A percentile compares a stretch with the other conserved stretches of the same genome.
phyloP scores from a whole-genome alignment of 139 green algal species.

The Dunaliella sp. region DNA sequence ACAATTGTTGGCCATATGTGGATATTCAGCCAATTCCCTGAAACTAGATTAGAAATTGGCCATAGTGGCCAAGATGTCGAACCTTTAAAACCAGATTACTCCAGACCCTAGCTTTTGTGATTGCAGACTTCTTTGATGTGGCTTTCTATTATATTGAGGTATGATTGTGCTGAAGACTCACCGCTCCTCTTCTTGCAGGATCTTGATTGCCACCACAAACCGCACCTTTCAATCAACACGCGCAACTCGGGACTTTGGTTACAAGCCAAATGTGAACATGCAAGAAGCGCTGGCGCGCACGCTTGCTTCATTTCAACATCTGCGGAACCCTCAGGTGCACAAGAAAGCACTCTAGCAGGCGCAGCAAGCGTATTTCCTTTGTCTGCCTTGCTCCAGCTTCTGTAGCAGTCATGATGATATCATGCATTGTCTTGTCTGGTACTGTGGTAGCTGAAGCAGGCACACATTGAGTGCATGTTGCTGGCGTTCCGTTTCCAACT shows the following conservation, averaged over 20 bases:
- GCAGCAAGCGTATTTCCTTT: too few relatives aligned
- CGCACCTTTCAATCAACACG: slow-evolving; percentile 52
- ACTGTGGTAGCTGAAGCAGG: too few relatives aligned
- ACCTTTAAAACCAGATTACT: neutral
- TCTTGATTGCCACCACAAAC: slow-evolving; percentile 58
- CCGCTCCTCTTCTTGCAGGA: slow-evolving; percentile 45
- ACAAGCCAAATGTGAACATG: slow-evolving; percentile 54
- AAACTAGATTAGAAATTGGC: neutral
- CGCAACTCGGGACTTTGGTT: slow-evolving; percentile 59
- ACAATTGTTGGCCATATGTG: neutral
- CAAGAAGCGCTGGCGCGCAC: slow-evolving; percentile 61
- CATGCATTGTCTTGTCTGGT: too few relatives aligned
- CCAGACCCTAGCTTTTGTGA: neutral
- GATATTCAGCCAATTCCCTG: neutral
- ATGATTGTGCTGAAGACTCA: slow-evolving; percentile 28
- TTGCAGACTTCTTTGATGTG: neutral
- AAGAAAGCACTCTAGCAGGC: neutral
- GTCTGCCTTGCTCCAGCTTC: too few relatives aligned
- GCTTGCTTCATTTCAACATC: slow-evolving; percentile 52
- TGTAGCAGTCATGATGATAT: too few relatives aligned
- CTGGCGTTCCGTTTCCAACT: too few relatives aligned
- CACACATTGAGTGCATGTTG: too few relatives aligned
- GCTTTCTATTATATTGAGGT: slow-evolving; percentile 51
- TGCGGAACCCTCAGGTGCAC: slow-evolving; percentile 19
- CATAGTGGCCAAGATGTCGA: neutral